Base-by-base conservation (phyloP, 208 protist species). In the Eutreptiella sp. region DNA sequence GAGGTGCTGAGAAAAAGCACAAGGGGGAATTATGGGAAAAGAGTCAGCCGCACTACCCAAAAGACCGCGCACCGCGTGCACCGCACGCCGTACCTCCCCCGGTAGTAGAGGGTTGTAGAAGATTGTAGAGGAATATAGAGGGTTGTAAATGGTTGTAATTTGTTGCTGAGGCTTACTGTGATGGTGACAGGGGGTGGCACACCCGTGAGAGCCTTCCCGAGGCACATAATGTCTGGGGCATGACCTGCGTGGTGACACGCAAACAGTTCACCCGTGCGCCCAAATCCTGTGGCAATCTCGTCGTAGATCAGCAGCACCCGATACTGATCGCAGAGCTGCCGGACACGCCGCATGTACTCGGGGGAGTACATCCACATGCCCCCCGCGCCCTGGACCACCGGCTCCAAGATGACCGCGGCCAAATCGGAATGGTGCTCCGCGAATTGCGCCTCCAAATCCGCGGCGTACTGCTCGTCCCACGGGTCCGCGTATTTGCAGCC, bases 131-230 rank as follows among this genome's bases (percentile, higher is more conserved):
- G n/a, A n/a, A n/a, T n/a, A n/a, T n/a, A n/a, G n/a, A n/a, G n/a
- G n/a, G n/a, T n/a, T n/a, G n/a, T n/a, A n/a, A n/a, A n/a, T n/a
- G n/a, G n/a, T n/a, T n/a, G n/a, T n/a, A n/a, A n/a, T n/a, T n/a
- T n/a, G n/a, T n/a, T n/a, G n/a, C n/a, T n/a, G n/a, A n/a, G n/a
- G n/a, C n/a, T n/a, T n/a, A 48, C 3, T 92, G 62, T 1, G 92
- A 84, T 7, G 68, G 70, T 7, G 70, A 81, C 21, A 92, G 62
- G 33, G 89, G 89, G 16, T 83, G 58, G 43, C 27, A 88, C 89
- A 41, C 89, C 90, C 34, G 69, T 77, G 11, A 94, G 68, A 9
- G 85, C 85, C 62, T 93, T 92, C 31, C 85, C 87, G 0, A 93
- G 67, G 2, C 83, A 45, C 27, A 93, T 31, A 7, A 93, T 73